Evolutionary conservation across 2,329 filamentous ascomycete genomes (phyloP).

Genomic region (Neonectria faginata): DNA sequence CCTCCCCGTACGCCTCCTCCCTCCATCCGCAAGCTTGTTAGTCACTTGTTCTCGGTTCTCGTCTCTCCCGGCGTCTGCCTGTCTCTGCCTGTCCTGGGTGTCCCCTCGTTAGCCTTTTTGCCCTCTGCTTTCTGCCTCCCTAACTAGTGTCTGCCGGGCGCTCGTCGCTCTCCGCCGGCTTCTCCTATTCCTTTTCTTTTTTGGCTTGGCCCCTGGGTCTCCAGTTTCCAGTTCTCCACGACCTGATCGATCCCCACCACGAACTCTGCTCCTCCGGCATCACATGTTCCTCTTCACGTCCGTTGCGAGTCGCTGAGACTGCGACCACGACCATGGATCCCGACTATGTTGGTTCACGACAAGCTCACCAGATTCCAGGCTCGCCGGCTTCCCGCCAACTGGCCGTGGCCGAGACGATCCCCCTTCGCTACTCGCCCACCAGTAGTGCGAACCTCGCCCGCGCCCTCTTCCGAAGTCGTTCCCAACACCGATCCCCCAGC

Average conservation of each 20-base stretch:
- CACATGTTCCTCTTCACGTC: conserved; percentile 43
- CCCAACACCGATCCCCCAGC: conserved; percentile 27
- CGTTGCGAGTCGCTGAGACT: conserved; percentile 46
- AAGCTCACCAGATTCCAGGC: conserved; percentile 43
- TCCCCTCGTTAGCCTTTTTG: conserved; percentile 7
- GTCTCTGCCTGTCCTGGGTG: conserved; percentile 1
- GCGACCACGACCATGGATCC: conserved; percentile 47
- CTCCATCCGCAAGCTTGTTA: conserved; percentile 20
- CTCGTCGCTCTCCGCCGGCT: neutral
- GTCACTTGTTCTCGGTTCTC: conserved; percentile 13
- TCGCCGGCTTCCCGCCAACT: conserved; percentile 32
- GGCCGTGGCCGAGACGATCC: conserved; percentile 28
- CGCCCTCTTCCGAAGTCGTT: conserved; percentile 32
- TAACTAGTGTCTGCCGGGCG: neutral
- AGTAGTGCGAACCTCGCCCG: conserved; percentile 31
- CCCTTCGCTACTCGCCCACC: conserved; percentile 40
- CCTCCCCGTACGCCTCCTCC: conserved; percentile 14
- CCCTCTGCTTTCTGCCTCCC: neutral
- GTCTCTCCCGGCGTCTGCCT: neutral
- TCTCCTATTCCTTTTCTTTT: conserved; percentile 17
- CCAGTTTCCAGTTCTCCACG: conserved; percentile 17
- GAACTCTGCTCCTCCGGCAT: conserved; percentile 30
- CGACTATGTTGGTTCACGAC: conserved; percentile 42
- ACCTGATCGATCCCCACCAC: conserved; percentile 17
- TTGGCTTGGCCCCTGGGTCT: conserved; percentile 19